Evolutionary conservation across 148 eudicot species (phyloP), one percentile per base, ranked within the genome.

Genomic region (Rhododendron kiyosumense): DNA sequence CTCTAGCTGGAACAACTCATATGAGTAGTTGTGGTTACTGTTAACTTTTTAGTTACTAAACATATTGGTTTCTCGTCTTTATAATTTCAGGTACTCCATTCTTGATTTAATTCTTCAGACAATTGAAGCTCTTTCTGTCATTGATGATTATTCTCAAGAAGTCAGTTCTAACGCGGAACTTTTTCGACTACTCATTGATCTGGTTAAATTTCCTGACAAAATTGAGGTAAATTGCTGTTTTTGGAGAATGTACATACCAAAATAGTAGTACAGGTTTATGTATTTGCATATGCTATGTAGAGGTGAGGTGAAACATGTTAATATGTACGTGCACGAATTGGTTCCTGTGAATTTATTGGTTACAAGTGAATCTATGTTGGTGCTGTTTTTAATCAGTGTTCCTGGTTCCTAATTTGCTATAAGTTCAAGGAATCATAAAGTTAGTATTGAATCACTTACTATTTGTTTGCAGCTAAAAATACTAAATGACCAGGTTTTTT

Each of bases 131-230:
- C 92, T 97, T 83, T 95, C 98, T 74, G 91, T 87, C 5, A 84
- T 85, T 83, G 96, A 97, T 89, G 93, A 91, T 79, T 93, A 88
- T 93, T 94, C 98, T 48, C 90, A 88, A 85, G 91, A 88, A 86
- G 84, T 97, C 63, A 92, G 95, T 88, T 91, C 91, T 38, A 93
- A 86, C 49, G 86, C 85, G 90, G 98, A 94, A 90, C 92, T 95
- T 24, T 86, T 93, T 85, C 90, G 82, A 82, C 92, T 95, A 91
- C 91, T 93, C 73, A 79, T 85, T 81, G 94, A 91, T 85, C 90
- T 97, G 87, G 90, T 97, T 52, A 93, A 95, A 89, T 82, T 94
- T 71, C 93, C 96, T 74, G 99, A 95, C 81, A 97, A 97, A 91
- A 88, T 84, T 71, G 99, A 97, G 98, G 99, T 94, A 85, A 67